Percentiles rank a stretch among this genome's conserved stretches.
Conservation (phyloP, 2,329 filamentous ascomycete genomes). For the Malbranchea zuffiana region DNA sequence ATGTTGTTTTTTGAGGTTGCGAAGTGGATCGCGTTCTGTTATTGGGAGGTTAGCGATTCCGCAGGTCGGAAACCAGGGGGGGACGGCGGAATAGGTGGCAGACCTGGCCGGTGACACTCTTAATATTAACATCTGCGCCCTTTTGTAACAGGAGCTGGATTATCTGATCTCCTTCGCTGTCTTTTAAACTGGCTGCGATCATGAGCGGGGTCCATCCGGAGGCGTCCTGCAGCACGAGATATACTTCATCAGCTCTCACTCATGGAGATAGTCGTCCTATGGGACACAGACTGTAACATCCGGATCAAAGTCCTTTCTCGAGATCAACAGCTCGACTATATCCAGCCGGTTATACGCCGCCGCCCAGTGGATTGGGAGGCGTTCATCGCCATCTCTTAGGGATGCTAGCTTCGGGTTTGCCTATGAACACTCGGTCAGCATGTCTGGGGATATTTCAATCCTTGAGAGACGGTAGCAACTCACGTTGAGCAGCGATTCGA, state of each 20-base stretch:
- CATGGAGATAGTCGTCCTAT: neutral
- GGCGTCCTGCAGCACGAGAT: slow-evolving; percentile 27
- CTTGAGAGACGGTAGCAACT: slow-evolving; percentile 26
- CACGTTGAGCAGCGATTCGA: slow-evolving; percentile 65
- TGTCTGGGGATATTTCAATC: neutral
- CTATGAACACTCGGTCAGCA: slow-evolving; percentile 32
- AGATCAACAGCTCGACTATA: slow-evolving; percentile 62
- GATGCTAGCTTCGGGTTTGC: slow-evolving; percentile 67
- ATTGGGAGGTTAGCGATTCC: slow-evolving; percentile 7
- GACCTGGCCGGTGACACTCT: slow-evolving; percentile 36
- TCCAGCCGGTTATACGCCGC: slow-evolving; percentile 67
- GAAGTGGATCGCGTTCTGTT: slow-evolving; percentile 78
- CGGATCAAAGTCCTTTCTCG: slow-evolving; percentile 64
- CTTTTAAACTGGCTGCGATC: slow-evolving; percentile 39
- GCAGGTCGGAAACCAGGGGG: neutral
- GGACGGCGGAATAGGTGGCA: neutral
- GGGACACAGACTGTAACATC: slow-evolving; percentile 61
- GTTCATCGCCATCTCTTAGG: slow-evolving; percentile 71
- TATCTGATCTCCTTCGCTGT: slow-evolving; percentile 35
- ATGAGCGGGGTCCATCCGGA: slow-evolving; percentile 42
- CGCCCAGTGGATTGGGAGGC: slow-evolving; percentile 90
- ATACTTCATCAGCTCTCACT: slow-evolving; percentile 1
- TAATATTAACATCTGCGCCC: slow-evolving; percentile 37
- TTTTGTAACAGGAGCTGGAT: slow-evolving; percentile 37
- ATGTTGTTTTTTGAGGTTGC: slow-evolving; percentile 81